A percentile compares a stretch with the other conserved stretches of the same genome.
Evolutionary conservation across 2,329 filamentous ascomycete species (phyloP).

Genomic region (Fusarium sp.): DNA sequence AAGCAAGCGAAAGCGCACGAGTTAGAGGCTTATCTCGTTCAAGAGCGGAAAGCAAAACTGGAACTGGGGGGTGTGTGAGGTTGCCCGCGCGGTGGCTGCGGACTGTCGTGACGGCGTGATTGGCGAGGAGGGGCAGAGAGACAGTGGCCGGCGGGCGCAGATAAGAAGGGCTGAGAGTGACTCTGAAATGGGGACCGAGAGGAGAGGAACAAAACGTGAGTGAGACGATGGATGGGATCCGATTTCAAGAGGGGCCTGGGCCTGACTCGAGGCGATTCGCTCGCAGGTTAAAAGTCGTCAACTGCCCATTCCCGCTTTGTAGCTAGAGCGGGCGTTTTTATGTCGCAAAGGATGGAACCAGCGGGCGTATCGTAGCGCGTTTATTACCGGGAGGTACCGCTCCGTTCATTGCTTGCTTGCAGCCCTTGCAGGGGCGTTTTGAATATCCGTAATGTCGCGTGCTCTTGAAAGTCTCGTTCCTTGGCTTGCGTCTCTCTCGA

Average conservation of each 20-base stretch:
- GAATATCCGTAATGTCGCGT: slow-evolving; percentile 28
- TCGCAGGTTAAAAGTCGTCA: background rate
- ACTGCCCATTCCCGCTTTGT: slow-evolving; percentile 1
- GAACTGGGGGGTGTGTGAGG: slow-evolving; percentile 27
- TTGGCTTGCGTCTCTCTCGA: too few species aligned
- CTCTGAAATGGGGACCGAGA: background rate
- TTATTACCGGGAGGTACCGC: slow-evolving; percentile 20
- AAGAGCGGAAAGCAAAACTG: slow-evolving; percentile 9
- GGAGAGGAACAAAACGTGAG: background rate
- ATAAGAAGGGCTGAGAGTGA: slow-evolving; percentile 19
- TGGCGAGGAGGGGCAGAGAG: slow-evolving; percentile 20
- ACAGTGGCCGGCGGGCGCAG: slow-evolving; percentile 20
- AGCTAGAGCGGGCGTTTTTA: slow-evolving; percentile 31
- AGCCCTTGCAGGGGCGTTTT: background rate
- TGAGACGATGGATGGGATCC: background rate
- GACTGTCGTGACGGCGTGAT: slow-evolving; percentile 33
- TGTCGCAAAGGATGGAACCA: slow-evolving; percentile 26
- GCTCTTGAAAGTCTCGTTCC: slow-evolving; percentile 2
- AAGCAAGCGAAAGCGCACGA: background rate
- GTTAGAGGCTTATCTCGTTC: slow-evolving; percentile 34
- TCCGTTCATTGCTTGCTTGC: slow-evolving; percentile 4
- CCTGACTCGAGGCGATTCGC: background rate
- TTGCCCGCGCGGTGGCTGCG: slow-evolving; percentile 27
- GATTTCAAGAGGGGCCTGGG: background rate
- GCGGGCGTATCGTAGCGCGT: slow-evolving; percentile 32